phyloP scores from a whole-genome alignment of 2,329 filamentous ascomycete species.

The Ophiocordyceps sinensis region DNA sequence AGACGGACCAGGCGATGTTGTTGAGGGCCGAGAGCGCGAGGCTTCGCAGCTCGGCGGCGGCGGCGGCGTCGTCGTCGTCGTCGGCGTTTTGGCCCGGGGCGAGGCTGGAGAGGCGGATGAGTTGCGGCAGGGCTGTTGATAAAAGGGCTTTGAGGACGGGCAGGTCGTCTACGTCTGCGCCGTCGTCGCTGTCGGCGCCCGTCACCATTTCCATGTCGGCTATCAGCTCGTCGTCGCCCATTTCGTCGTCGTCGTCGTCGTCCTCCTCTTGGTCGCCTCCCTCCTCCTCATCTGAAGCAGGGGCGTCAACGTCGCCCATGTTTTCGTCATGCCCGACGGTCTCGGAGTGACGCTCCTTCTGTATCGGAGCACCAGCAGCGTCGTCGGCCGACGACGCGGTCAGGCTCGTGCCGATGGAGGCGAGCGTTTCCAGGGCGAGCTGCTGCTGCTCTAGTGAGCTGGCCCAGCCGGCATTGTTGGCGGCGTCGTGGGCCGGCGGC shows the following conservation, averaged over 20 bases:
- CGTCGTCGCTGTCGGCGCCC: slow-evolving; percentile 28
- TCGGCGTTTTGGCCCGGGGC: slow-evolving; percentile 24
- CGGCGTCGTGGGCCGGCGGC: slow-evolving; percentile 10
- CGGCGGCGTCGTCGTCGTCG: slow-evolving; percentile 25
- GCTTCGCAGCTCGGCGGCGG: slow-evolving; percentile 29
- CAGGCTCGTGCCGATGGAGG: slow-evolving; percentile 47
- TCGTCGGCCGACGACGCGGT: slow-evolving; percentile 32
- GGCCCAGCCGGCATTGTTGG: slow-evolving; percentile 21
- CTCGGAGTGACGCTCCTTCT: slow-evolving; percentile 12
- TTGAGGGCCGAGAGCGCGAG: slow-evolving; percentile 47
- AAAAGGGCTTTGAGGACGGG: slow-evolving; percentile 34
- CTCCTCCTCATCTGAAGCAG: slow-evolving; percentile 18
- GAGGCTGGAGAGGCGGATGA: slow-evolving; percentile 31
- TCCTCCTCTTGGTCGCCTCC: slow-evolving; percentile 21
- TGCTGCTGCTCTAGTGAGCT: slow-evolving; percentile 32
- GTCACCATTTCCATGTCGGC: slow-evolving; percentile 53
- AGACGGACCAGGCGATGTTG: slow-evolving; percentile 54
- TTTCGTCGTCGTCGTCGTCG: slow-evolving; percentile 33
- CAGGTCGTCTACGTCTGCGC: slow-evolving; percentile 30
- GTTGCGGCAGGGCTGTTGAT: slow-evolving; percentile 21
- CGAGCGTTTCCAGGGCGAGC: slow-evolving; percentile 46
- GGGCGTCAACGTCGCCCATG: slow-evolving; percentile 21
- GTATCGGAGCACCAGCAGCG: slow-evolving; percentile 7
- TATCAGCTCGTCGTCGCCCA: slow-evolving; percentile 41
- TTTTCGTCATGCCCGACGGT: slow-evolving; percentile 24